phyloP scores from a whole-genome alignment of 164 flowering plant species.

The Taxillus chinensis region DNA sequence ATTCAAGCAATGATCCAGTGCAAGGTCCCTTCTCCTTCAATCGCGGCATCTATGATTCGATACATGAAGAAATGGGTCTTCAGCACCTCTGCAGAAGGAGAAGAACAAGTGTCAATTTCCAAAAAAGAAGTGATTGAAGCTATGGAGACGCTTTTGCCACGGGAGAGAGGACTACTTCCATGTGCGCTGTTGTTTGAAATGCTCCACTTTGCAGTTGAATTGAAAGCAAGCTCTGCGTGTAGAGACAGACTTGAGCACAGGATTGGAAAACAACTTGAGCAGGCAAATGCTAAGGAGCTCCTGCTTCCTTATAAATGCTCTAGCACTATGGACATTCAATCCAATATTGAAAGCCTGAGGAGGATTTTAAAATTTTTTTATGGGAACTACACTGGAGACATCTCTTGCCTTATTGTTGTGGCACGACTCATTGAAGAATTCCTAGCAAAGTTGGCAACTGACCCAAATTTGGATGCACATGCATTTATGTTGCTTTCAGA shows the following conservation, averaged over 20 bases:
- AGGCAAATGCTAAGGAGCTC: constrained; percentile 45
- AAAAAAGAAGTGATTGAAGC: constrained; percentile 50
- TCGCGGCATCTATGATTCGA: constrained; percentile 38
- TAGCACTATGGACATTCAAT: constrained; percentile 26
- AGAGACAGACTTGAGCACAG: constrained; percentile 41
- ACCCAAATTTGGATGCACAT: constrained; percentile 29
- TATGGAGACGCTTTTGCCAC: constrained; percentile 55
- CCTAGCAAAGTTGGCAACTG: constrained; percentile 43
- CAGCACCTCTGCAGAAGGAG: constrained; percentile 7
- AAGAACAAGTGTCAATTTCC: constrained; percentile 6
- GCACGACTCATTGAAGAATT: constrained; percentile 50
- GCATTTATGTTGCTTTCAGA: constrained; percentile 37
- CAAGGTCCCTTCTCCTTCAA: constrained; percentile 25
- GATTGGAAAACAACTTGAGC: constrained; percentile 52
- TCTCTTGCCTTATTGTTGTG: constrained; percentile 30
- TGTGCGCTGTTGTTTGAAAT: constrained; percentile 45
- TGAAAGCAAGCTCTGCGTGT: constrained; percentile 41
- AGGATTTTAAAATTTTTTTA: constrained; percentile 52
- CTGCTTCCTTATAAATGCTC: constrained; percentile 44
- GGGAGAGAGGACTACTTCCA: constrained; percentile 31
- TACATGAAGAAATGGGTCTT: constrained; percentile 38
- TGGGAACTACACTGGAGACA: constrained; percentile 16
- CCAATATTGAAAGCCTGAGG: constrained; percentile 46
- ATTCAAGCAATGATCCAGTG: constrained; percentile 29
- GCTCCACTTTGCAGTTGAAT: constrained; percentile 32